phyloP scores from a whole-genome alignment of 345 rosid species.

The Heritiera fomes region DNA sequence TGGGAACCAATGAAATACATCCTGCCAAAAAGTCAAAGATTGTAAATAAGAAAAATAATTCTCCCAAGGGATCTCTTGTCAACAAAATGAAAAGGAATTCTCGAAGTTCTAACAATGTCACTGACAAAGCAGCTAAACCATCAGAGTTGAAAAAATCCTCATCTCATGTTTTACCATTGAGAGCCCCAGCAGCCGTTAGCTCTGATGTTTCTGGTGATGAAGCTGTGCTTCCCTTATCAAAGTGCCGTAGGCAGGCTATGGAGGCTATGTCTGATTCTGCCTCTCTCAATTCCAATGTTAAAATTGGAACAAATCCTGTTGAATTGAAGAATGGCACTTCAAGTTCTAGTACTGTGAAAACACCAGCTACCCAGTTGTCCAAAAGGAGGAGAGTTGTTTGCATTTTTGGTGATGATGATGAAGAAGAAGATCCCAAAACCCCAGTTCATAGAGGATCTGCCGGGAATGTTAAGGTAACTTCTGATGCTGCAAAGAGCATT shows the following conservation, averaged over 20 bases:
- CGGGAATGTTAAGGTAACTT: conserved; percentile 36
- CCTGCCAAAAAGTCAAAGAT: conserved; percentile 54
- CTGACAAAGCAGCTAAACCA: conserved; percentile 37
- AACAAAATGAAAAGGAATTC: conserved; percentile 36
- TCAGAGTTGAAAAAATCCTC: conserved; percentile 29
- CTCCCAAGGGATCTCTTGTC: conserved; percentile 26
- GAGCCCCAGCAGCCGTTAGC: conserved; percentile 43
- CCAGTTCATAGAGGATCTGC: conserved; percentile 69
- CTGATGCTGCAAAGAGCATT: conserved; percentile 36
- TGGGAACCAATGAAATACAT: conserved; percentile 37
- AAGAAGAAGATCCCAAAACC: conserved; percentile 71
- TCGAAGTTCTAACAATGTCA: conserved; percentile 32
- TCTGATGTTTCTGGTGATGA: conserved; percentile 55
- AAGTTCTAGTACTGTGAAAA: conserved; percentile 38
- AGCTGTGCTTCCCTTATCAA: conserved; percentile 52
- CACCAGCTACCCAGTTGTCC: conserved; percentile 40
- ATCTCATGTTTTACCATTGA: conserved; percentile 38
- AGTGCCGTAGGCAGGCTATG: conserved; percentile 55
- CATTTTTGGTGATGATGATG: conserved; percentile 63
- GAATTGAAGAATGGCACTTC: conserved; percentile 41
- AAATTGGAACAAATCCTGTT: conserved; percentile 38
- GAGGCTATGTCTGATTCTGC: conserved; percentile 64
- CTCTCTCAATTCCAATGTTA: conserved; percentile 42
- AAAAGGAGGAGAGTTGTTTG: conserved; percentile 78
- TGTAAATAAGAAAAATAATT: conserved; percentile 39